phyloP scores from a whole-genome alignment of 2,329 filamentous ascomycete species.

The Ascochyta viciae-villosae region DNA sequence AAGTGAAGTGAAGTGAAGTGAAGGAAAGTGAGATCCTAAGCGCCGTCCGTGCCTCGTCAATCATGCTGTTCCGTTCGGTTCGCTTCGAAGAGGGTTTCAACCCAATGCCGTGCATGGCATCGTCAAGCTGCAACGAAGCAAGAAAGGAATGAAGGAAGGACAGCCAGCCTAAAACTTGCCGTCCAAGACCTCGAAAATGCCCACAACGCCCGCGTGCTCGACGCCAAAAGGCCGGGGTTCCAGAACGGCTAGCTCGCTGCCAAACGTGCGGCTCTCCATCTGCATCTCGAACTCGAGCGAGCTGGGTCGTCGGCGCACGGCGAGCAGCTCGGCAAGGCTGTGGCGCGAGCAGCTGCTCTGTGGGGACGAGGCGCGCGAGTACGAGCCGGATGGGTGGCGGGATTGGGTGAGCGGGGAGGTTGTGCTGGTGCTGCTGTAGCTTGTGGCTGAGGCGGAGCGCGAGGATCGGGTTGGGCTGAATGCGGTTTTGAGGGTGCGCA shows the following conservation, averaged over 20 bases:
- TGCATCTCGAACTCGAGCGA: conserved; percentile 47
- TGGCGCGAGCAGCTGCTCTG: conserved; percentile 15
- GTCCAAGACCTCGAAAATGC: conserved; percentile 50
- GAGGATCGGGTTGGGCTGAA: conserved; percentile 43
- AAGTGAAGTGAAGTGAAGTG: too few species aligned
- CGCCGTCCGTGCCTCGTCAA: too few species aligned
- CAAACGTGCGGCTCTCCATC: conserved; percentile 42
- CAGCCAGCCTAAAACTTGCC: conserved; percentile 31
- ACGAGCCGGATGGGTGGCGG: neutral
- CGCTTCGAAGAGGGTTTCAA: too few species aligned
- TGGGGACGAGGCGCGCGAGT: conserved; percentile 28
- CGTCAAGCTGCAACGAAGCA: too few species aligned
- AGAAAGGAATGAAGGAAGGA: too few species aligned
- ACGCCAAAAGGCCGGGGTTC: conserved; percentile 39
- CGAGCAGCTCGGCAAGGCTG: conserved; percentile 42
- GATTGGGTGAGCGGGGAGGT: conserved; percentile 35
- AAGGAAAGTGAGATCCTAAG: too few species aligned
- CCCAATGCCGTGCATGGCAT: too few species aligned
- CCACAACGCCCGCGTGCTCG: conserved; percentile 38
- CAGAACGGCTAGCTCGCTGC: conserved; percentile 38
- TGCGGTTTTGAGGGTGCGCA: conserved; percentile 45
- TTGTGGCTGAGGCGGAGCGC: conserved; percentile 36
- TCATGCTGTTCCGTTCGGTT: too few species aligned
- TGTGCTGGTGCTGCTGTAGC: conserved; percentile 31
- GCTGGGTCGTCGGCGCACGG: conserved; percentile 42